phyloP scores from a whole-genome alignment of 108 stramenopile genomes.

The Cyclostephanos tholiformis region DNA sequence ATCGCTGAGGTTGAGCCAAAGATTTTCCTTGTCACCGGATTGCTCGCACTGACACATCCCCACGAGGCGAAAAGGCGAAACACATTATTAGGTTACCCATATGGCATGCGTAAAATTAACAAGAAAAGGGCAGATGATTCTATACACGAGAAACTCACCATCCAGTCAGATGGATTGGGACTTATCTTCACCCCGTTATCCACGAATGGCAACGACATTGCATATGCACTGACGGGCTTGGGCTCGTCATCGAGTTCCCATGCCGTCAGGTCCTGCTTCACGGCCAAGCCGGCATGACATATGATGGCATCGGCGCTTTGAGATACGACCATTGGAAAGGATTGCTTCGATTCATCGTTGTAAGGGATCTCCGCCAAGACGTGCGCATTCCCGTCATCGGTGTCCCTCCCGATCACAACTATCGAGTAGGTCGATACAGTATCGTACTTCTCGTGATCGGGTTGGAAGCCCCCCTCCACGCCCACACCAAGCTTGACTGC shows the following conservation, averaged over 20 bases:
- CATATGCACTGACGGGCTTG: conserved; percentile 76
- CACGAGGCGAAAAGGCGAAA: not conserved
- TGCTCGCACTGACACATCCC: conserved; percentile 55
- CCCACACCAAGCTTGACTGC: conserved; percentile 92
- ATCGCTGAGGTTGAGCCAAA: conserved; percentile 97
- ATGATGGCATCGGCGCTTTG: conserved; percentile 83
- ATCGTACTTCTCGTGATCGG: conserved; percentile 82
- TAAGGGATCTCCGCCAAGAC: conserved; percentile 59
- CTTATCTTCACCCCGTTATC: conserved; percentile 78
- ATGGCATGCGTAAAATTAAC: not conserved
- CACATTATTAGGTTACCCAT: not conserved
- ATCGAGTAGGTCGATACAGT: conserved; percentile 74
- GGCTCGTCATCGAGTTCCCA: conserved; percentile 84
- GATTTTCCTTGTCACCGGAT: conserved; percentile 82
- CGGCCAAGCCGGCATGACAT: conserved; percentile 82
- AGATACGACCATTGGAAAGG: conserved; percentile 70
- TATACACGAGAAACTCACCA: conserved; percentile 19
- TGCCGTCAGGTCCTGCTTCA: conserved; percentile 76
- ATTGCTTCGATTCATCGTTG: conserved; percentile 52
- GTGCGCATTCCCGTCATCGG: conserved; percentile 12
- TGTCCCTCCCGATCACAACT: conserved; percentile 63
- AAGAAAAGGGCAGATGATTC: not conserved
- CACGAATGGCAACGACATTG: conserved; percentile 65
- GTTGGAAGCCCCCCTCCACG: conserved; percentile 92
- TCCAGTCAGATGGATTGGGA: conserved; percentile 75